Conservation (phyloP, 345 rosid genomes). For the Psidium friedrichsthalianum region DNA sequence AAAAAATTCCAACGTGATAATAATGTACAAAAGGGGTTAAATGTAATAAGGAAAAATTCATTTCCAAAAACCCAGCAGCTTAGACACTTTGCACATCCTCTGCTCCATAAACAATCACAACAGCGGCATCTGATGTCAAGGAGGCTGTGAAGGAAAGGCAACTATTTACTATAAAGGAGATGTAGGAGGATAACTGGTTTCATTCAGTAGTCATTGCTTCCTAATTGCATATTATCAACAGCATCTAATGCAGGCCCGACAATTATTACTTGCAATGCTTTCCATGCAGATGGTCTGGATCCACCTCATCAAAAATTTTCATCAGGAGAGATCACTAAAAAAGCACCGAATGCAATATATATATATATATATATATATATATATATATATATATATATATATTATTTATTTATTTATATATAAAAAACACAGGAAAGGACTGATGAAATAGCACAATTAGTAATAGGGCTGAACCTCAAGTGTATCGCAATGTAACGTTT, state of each 20-base stretch:
- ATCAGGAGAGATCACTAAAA: no score
- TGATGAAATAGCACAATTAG: neutral
- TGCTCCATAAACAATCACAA: neutral
- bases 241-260: neutral
- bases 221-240: neutral
- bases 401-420: no score
- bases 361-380: no score
- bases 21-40: neutral
- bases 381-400: no score
- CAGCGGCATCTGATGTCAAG: neutral
- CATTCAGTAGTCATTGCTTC: neutral
- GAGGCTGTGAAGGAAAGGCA: neutral
- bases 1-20: neutral
- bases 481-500: constrained; percentile 81
- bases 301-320: neutral
- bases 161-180: neutral
- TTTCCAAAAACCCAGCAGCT: neutral
- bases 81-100: neutral
- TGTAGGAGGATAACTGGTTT: neutral
- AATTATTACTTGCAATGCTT: neutral
- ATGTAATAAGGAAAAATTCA: neutral
- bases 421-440: neutral
- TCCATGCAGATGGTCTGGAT: neutral
- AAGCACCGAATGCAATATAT: neutral
- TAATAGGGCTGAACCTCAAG: constrained; percentile 44